Evolutionary conservation across 257 asterid genomes (phyloP).

Genomic region (Agastache rugosa): DNA sequence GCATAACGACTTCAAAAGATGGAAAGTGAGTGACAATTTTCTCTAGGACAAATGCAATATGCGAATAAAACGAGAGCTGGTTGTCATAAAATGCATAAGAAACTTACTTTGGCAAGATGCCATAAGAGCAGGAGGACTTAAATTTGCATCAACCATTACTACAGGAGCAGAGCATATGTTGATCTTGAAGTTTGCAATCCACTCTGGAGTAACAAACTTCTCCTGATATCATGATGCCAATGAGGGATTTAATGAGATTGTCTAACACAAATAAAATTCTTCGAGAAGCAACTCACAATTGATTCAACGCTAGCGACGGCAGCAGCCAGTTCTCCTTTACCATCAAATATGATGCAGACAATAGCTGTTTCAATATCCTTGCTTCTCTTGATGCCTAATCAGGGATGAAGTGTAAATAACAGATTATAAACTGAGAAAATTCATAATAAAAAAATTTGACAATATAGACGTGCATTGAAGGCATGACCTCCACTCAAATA

Average conservation of each 20-base stretch:
- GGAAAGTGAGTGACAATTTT: not conserved
- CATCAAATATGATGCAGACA: constrained; percentile 80
- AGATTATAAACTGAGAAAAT: not conserved
- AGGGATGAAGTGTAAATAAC: constrained; percentile 24
- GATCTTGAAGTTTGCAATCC: constrained; percentile 70
- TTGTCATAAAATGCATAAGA: not conserved
- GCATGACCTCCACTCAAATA: not conserved
- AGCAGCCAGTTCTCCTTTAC: constrained; percentile 86
- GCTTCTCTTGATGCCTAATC: constrained; percentile 74
- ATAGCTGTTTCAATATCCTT: constrained; percentile 70
- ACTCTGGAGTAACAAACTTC: constrained; percentile 75
- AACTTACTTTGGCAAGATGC: constrained; percentile 72
- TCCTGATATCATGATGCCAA: constrained; percentile 61
- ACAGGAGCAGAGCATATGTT: constrained; percentile 67
- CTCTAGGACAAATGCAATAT: not conserved
- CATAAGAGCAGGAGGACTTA: constrained; percentile 67
- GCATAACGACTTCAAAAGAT: not conserved
- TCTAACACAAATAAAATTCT: constrained; percentile 24
- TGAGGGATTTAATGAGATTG: constrained; percentile 20
- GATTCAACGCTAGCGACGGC: constrained; percentile 89
- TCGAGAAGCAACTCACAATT: constrained; percentile 55
- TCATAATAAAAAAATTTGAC: not conserved
- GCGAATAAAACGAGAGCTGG: not conserved
- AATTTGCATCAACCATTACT: constrained; percentile 88
- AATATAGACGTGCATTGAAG: not conserved